phyloP scores from a whole-genome alignment of 2,329 filamentous ascomycete genomes.

The Conoideocrella luteorostrata region DNA sequence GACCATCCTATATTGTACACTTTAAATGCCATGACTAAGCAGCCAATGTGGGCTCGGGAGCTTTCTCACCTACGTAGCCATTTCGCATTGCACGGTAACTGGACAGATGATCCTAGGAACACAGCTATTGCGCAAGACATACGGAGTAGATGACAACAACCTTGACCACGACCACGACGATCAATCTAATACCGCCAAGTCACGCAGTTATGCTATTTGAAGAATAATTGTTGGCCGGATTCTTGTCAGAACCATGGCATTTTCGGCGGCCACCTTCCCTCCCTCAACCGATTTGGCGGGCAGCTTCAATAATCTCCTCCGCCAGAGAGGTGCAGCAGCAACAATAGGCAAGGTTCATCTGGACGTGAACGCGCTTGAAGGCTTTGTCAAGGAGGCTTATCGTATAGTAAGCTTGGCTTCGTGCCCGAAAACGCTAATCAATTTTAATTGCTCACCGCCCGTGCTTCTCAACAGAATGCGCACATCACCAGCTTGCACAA shows the following conservation, averaged over 20 bases:
- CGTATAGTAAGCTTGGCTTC: conserved; percentile 61
- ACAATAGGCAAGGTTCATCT: conserved; percentile 35
- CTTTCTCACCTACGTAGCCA: conserved; percentile 4
- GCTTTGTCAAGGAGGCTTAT: conserved; percentile 90
- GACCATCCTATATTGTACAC: too few species aligned
- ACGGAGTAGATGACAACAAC: too few species aligned
- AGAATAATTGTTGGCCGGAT: too few species aligned
- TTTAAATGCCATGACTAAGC: conserved; percentile 9
- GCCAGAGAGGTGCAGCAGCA: conserved; percentile 45
- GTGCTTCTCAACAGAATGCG: conserved; percentile 55
- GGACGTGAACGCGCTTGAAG: conserved; percentile 54
- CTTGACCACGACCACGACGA: not conserved
- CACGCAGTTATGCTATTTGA: not conserved
- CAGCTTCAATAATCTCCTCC: conserved; percentile 60
- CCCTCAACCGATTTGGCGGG: conserved; percentile 57
- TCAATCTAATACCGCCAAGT: not conserved
- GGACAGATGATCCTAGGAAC: too few species aligned
- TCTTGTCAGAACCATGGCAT: conserved; percentile 3
- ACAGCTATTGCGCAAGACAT: too few species aligned
- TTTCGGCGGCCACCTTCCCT: conserved; percentile 8
- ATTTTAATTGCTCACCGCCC: not conserved
- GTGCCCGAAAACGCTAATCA: not conserved
- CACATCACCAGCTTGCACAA: conserved; percentile 75
- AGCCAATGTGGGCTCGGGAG: not conserved
- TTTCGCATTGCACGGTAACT: not conserved